A percentile compares a stretch with the other conserved stretches of the same genome.
Conservation (phyloP, 768 basidiomycete species). For the Boletus rubropictus region DNA sequence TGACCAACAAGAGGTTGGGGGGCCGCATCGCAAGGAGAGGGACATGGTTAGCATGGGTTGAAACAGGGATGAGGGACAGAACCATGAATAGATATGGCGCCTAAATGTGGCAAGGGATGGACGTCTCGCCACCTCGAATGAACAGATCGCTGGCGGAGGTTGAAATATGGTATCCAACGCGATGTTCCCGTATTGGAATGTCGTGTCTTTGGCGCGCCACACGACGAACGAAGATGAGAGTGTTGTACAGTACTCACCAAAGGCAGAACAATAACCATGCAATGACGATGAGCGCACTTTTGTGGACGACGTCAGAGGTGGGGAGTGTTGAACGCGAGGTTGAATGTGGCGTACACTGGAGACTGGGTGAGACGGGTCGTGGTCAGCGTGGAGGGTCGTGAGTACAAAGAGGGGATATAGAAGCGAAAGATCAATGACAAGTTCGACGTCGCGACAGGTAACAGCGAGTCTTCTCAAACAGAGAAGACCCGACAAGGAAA, state of each 20-base stretch:
- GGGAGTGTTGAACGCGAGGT: constrained; percentile 29
- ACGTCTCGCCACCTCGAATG: not conserved
- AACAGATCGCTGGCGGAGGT: constrained; percentile 8
- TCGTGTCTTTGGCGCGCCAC: constrained; percentile 5
- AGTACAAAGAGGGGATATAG: constrained; percentile 20
- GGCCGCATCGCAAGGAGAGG: constrained; percentile 18
- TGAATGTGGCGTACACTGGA: constrained; percentile 27
- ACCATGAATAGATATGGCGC: constrained; percentile 4
- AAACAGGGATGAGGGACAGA: constrained; percentile 1
- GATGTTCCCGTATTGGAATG: constrained; percentile 1
- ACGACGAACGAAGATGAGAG: constrained; percentile 5
- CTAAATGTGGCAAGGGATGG: not conserved
- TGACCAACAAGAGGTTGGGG: constrained; percentile 41
- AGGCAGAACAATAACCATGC: constrained; percentile 37
- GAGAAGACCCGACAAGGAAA: constrained; percentile 23
- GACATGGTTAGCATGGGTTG: constrained; percentile 19
- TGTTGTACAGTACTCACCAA: constrained; percentile 30
- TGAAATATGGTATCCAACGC: constrained; percentile 12
- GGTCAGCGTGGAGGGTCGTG: constrained; percentile 36
- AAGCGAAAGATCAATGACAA: constrained; percentile 16
- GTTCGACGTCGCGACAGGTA: constrained; percentile 21
- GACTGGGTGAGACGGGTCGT: constrained; percentile 32
- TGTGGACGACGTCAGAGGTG: constrained; percentile 31
- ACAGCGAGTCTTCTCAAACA: constrained; percentile 23
- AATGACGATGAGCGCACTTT: constrained; percentile 35